Percentiles rank a stretch among this genome's conserved stretches.
These are phyloP conservation scores for Sugiyamaella neomexicana DNA, from an alignment of 1,139 yeast species.

Conservation along the genomic window DNA sequence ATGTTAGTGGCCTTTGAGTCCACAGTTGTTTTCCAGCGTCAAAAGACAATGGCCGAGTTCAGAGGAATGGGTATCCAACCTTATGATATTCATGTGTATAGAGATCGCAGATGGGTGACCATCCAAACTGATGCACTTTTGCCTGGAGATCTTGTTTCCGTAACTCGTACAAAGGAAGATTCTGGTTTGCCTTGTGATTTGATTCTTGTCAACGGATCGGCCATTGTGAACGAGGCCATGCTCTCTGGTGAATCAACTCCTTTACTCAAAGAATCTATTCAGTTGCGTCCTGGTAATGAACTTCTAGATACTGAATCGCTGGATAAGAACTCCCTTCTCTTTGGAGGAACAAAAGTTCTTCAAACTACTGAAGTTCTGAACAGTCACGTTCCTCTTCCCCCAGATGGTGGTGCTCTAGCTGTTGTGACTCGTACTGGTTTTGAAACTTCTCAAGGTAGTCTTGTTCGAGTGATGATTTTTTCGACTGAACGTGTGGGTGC, in stretches of 20 bases:
- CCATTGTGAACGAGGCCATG: constrained; percentile 97
- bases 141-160: constrained; percentile 91
- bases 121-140: constrained; percentile 71
- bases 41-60: constrained; percentile 90
- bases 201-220: constrained; percentile 79
- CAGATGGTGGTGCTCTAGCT: constrained; percentile 92
- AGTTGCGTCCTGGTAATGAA: constrained; percentile 75
- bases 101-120: constrained; percentile 70
- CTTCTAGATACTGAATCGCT: constrained; percentile 70
- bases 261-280: constrained; percentile 84
- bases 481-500: constrained; percentile 96
- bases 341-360: constrained; percentile 95
- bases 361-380: constrained; percentile 76
- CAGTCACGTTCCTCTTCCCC: constrained; percentile 52
- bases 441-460: constrained; percentile 96
- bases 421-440: constrained; percentile 91
- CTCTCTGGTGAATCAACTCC: constrained; percentile 98
- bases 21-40: constrained; percentile 89
- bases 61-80: constrained; percentile 98
- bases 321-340: constrained; percentile 86
- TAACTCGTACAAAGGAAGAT: constrained; percentile 85
- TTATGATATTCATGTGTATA: constrained; percentile 67
- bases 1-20: constrained; percentile 93
- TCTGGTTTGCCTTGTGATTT: constrained; percentile 96
- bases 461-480: constrained; percentile 96